Percentiles rank a stretch among this genome's conserved stretches.
Conservation (phyloP, 2,329 filamentous ascomycete genomes). For the Diaporthe sp. region DNA sequence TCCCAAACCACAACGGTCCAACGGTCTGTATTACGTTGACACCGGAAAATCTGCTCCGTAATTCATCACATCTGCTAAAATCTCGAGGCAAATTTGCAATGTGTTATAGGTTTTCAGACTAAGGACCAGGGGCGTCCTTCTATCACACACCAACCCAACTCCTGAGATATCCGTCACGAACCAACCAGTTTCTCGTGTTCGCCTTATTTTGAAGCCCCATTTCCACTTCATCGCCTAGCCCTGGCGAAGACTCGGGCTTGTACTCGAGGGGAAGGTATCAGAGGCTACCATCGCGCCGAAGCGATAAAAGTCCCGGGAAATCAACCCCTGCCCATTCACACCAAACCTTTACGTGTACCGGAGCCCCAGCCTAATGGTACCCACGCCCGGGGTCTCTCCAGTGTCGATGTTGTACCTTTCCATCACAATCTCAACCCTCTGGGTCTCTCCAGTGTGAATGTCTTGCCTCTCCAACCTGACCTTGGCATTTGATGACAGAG, state of each 20-base stretch:
- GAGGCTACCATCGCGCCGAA: background rate
- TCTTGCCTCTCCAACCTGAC: background rate
- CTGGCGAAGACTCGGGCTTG: too few relatives aligned
- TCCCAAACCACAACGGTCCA: too few relatives aligned
- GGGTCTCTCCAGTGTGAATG: background rate
- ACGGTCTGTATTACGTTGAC: too few relatives aligned
- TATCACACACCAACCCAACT: background rate
- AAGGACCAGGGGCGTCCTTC: background rate
- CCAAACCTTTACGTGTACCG: background rate
- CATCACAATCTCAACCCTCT: background rate
- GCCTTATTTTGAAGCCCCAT: constrained; percentile 4
- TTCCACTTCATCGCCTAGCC: background rate
- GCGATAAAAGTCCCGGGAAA: background rate
- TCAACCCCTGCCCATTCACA: background rate
- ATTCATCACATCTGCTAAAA: background rate
- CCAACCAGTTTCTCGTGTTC: too few relatives aligned
- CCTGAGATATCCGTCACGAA: background rate
- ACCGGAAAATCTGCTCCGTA: background rate
- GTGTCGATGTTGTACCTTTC: background rate
- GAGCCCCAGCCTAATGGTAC: background rate
- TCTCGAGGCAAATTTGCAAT: background rate
- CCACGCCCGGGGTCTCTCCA: background rate
- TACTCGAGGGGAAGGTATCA: background rate
- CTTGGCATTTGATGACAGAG: background rate
- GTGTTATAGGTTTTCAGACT: too few relatives aligned